phyloP scores from a whole-genome alignment of 2,329 filamentous ascomycete species.

The Fusarium virguliforme region DNA sequence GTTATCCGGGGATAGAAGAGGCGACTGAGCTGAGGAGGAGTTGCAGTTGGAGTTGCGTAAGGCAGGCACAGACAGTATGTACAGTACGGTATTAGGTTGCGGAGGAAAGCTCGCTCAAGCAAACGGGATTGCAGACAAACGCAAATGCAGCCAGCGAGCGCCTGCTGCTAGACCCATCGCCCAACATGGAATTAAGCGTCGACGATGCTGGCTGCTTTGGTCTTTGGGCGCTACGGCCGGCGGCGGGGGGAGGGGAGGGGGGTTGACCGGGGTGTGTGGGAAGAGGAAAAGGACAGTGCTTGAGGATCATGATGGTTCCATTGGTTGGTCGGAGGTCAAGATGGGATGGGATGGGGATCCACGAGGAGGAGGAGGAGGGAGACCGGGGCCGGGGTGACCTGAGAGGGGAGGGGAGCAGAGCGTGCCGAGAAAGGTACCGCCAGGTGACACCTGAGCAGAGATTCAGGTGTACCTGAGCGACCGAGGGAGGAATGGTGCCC shows the following conservation, averaged over 20 bases:
- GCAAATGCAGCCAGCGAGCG: constrained; percentile 28
- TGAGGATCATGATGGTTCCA: constrained; percentile 12
- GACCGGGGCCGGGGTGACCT: background rate
- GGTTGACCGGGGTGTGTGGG: constrained; percentile 8
- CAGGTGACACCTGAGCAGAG: constrained; percentile 28
- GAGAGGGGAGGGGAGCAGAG: constrained; percentile 8
- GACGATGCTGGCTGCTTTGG: constrained; percentile 41
- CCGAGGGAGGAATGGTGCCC: constrained; percentile 17
- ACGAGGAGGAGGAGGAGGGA: constrained; percentile 8
- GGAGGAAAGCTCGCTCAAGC: constrained; percentile 9
- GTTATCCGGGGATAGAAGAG: constrained; percentile 22
- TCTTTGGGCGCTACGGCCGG: constrained; percentile 40
- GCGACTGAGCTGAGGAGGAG: constrained; percentile 6
- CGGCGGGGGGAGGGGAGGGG: constrained; percentile 21
- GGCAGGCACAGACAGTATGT: background rate
- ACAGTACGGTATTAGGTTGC: constrained; percentile 7
- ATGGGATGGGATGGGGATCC: constrained; percentile 17
- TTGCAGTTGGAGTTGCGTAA: background rate
- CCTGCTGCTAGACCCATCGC: constrained; percentile 26
- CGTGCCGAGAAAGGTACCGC: constrained; percentile 19
- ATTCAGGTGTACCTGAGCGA: constrained; percentile 41
- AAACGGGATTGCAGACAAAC: constrained; percentile 15
- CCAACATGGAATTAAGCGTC: constrained; percentile 43
- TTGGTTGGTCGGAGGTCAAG: constrained; percentile 2
- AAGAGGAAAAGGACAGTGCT: constrained; percentile 27